Conservation (phyloP, 495 filamentous ascomycete genomes). For the Jackrogersella minutella region DNA sequence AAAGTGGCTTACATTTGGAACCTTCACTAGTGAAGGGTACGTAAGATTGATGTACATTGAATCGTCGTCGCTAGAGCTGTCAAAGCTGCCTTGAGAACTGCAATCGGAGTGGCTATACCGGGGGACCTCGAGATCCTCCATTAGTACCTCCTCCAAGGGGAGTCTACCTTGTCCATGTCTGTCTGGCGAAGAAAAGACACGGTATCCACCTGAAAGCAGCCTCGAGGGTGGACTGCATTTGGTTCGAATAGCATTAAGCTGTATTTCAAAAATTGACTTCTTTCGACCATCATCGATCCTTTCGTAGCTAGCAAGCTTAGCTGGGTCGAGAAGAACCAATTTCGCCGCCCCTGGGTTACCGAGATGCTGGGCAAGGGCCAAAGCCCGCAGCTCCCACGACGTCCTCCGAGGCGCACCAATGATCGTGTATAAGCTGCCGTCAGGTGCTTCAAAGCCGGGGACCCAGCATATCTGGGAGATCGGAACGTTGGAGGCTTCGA, state of each 20-base stretch:
- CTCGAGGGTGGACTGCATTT: background rate
- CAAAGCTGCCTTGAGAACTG: constrained; percentile 5
- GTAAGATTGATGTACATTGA: background rate
- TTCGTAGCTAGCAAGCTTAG: constrained; percentile 13
- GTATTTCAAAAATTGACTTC: constrained; percentile 29
- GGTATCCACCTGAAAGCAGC: constrained; percentile 2
- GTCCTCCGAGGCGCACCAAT: constrained; percentile 39
- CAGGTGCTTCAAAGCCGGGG: constrained; percentile 35
- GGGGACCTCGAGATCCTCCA: constrained; percentile 11
- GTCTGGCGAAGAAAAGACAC: constrained; percentile 22
- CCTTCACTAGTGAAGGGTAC: constrained; percentile 8
- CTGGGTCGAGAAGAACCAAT: constrained; percentile 7
- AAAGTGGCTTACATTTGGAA: constrained; percentile 1
- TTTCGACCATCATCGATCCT: constrained; percentile 21
- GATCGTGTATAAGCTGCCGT: constrained; percentile 42
- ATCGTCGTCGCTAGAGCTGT: constrained; percentile 27
- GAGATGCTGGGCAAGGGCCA: constrained; percentile 21
- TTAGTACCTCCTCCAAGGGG: constrained; percentile 15
- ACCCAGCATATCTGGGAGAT: constrained; percentile 46
- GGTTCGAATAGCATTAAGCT: constrained; percentile 19
- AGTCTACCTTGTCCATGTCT: constrained; percentile 8
- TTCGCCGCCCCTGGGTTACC: constrained; percentile 24
- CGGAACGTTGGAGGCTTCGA: constrained; percentile 18
- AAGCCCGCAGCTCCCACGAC: background rate
- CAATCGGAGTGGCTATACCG: constrained; percentile 4